A percentile compares a stretch with the other conserved stretches of the same genome.
Evolutionary conservation across 2,329 filamentous ascomycete species (phyloP).

Genomic region (Pseudofabraea citricarpa): DNA sequence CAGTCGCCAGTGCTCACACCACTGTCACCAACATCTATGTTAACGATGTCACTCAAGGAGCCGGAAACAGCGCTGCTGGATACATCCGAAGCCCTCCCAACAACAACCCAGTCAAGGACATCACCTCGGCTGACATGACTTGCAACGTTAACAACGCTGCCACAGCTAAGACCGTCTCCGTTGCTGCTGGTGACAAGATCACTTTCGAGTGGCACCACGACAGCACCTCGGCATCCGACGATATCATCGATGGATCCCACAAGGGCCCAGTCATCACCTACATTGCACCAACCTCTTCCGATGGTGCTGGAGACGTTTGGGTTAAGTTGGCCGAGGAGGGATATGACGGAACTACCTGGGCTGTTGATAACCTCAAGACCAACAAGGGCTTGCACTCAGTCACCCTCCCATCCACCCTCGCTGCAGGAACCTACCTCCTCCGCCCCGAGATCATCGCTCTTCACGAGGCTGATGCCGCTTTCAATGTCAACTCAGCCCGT

Average conservation of each 20-base stretch:
- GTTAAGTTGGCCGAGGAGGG: slow-evolving; percentile 39
- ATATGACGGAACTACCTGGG: slow-evolving; percentile 30
- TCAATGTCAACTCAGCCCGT: slow-evolving; percentile 11
- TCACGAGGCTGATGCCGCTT: slow-evolving; percentile 31
- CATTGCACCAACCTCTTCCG: slow-evolving; percentile 34
- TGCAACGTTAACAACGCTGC: slow-evolving; percentile 40
- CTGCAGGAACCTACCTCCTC: slow-evolving; percentile 36
- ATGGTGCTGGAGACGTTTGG: slow-evolving; percentile 47
- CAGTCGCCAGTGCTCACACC: slow-evolving; percentile 19
- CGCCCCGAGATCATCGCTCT: slow-evolving; percentile 40
- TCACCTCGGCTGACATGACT: slow-evolving; percentile 29
- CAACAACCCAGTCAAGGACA: slow-evolving; percentile 33
- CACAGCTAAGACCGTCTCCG: slow-evolving; percentile 35
- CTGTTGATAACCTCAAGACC: slow-evolving; percentile 33
- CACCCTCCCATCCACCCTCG: slow-evolving; percentile 33
- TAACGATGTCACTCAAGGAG: slow-evolving; percentile 19
- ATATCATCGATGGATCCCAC: slow-evolving; percentile 48
- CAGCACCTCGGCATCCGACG: slow-evolving; percentile 29
- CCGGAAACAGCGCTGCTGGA: slow-evolving; percentile 12
- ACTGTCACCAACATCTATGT: slow-evolving; percentile 18
- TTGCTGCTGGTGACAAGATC: slow-evolving; percentile 43
- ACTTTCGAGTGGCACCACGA: slow-evolving; percentile 49
- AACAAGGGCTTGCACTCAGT: slow-evolving; percentile 37
- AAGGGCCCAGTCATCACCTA: slow-evolving; percentile 49
- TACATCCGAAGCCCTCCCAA: slow-evolving; percentile 28